Evolutionary conservation across 2,329 filamentous ascomycete genomes (phyloP), one percentile per base, ranked within the genome.

Genomic region (Colletotrichum sp.): DNA sequence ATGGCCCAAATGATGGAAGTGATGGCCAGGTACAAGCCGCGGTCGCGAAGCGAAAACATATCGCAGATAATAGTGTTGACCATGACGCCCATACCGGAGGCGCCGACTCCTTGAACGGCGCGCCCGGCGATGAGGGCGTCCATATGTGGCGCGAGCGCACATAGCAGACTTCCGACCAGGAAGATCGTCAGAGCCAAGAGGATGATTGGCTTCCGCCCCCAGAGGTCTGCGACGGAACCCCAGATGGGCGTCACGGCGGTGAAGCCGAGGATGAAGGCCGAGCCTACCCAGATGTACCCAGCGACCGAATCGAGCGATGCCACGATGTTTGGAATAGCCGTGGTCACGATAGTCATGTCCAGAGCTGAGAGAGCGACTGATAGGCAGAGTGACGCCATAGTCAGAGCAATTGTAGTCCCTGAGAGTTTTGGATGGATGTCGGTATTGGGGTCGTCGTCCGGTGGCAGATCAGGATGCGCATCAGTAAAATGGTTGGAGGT

Each of bases 151-250:
- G 87, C 87, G 6, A 90, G 81, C 39, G 87, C 90, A 77, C 89
- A 91, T 2, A 92, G 80, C 34, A 92, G 81, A 43, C 89, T 91
- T 3, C 90, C 90, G 26, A 88, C 81, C 81, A 88, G 87, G 71
- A 88, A 88, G 12, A 87, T 78, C 3, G 81, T 70, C 64, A 86
- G 80, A 4, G 84, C 83, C 1, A 82, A 65, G 0, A 87, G 74
- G 16, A 86, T 77, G 68, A 85, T 79, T n/a, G 81, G 72, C 74
- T 87, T 87, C 5, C 83, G 80, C 7, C 86, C 87, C 32, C 88
- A 81, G n/a, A 89, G 85, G 77, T 88, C 85, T 70, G 86, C 85
- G n/a, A 87, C 86, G 82, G 72, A 88, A 85, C 26, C 85, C 84
- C 84, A 70, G 10, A 68, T 39, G 12, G 73, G 66, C 7, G 66